Base-by-base conservation (phyloP, 2,329 filamentous ascomycete species). In the Trichoderma endophyticum region DNA sequence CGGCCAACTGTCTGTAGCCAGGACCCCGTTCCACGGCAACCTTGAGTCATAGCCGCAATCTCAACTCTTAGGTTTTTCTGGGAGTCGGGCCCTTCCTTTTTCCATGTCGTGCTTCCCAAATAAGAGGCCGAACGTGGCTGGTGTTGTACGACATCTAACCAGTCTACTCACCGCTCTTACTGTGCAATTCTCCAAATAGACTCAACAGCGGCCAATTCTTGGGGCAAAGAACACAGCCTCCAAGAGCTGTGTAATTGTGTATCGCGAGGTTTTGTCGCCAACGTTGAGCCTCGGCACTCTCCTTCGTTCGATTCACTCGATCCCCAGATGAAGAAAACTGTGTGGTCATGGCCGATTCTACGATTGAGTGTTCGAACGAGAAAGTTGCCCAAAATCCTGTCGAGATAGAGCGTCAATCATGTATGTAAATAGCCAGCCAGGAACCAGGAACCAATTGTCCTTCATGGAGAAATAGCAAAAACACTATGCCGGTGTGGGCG, bases 201-300 rank as follows among this genome's bases (percentile, higher is more conserved):
- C 21, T 32, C 32, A 39, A 24, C n/a, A 24, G 30, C 34, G 15
- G 24, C 36, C 36, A 67, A n/a, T 36, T 18, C 21, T 18, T 32
- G 6, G 39, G 48, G 21, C 26, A 62, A 32, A 15, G 14, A 24
- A 43, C 57, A 54, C 43, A 61, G 28, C 34, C 36, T 34, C 6
- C 70, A 71, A 24, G 30, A 56, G 57, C 36, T 39, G 61, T 65
- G 62, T 67, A 8, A 54, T 24, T 71, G 70, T 60, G 63, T 71
- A 60, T 39, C 63, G 18, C 34, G 24, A 59, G 11, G 28, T 2
- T 21, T 48, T 68, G 65, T 36, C 26, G 26, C 56, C n/a, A 30
- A 4, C 36, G 36, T 34, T 39, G 15, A 54, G 36, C n/a, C 26
- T 61, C 56, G n/a, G 65, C 3, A 26, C 9, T 21, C 28, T 34